Conservation (phyloP, 139 green algal genomes). For the Pedinophyceae sp. region DNA sequence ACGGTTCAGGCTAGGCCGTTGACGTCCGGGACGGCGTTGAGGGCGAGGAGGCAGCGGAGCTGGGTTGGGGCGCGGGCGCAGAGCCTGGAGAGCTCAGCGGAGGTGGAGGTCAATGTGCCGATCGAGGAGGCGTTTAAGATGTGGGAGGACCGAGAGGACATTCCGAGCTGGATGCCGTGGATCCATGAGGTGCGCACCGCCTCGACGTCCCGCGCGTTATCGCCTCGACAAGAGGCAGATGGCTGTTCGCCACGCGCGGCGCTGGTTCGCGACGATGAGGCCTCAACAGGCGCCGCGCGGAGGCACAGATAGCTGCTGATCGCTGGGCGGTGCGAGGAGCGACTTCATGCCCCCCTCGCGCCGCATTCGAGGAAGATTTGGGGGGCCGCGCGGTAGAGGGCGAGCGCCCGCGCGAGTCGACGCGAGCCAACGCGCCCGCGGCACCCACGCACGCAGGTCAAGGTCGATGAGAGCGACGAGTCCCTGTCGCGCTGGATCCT, state of each 20-base stretch:
- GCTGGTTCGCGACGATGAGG: background rate
- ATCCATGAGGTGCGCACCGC: slow-evolving; percentile 42
- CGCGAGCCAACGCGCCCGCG: background rate
- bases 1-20: too few species aligned
- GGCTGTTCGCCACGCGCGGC: background rate
- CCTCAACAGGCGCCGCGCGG: background rate
- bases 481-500: slow-evolving; percentile 62
- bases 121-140: slow-evolving; percentile 52
- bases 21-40: too few species aligned
- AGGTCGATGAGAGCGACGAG: slow-evolving; percentile 39
- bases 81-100: too few species aligned
- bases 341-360: background rate
- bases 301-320: background rate
- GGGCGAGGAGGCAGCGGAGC: too few species aligned
- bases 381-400: background rate
- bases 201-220: background rate
- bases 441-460: slow-evolving; percentile 15
- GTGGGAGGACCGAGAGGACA: slow-evolving; percentile 63
- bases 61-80: too few species aligned
- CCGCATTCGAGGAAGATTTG: background rate
- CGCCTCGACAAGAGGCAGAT: background rate
- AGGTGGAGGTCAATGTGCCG: slow-evolving; percentile 38
- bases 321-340: background rate
- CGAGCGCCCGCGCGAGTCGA: background rate
- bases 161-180: slow-evolving; percentile 84